Base-by-base conservation (phyloP, 2,329 filamentous ascomycete species). In the Calonectria henricotiae region DNA sequence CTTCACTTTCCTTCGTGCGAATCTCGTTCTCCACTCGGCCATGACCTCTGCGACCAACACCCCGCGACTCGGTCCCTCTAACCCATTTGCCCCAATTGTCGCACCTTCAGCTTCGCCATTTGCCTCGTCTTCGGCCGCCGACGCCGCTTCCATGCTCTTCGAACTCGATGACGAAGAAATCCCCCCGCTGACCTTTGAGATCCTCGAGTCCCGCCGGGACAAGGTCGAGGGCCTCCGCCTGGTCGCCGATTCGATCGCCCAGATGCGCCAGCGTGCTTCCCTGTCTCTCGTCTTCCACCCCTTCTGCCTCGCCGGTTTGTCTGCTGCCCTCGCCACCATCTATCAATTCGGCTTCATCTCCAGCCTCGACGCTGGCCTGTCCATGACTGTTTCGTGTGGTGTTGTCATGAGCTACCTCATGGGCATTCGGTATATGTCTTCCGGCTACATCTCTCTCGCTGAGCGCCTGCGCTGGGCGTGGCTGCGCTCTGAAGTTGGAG, bases 1-100 rank as follows among this genome's bases (percentile, higher is more conserved):
- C 85, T 92, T 96, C 82, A 92, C 91, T 67, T 96, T 94, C 76
- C 87, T 96, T 17, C 91, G 93, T 75, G 93, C 93, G 73, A 96
- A 96, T 79, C 89, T 96, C 66, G 91, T 92, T 76, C 90, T 96
- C 68, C 87, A 86, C 62, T 90, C 86, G 71, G 84, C 90, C 67
- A 83, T 92, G 73, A 89, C 91, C 51, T 91, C 92, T 60, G 87
- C 89, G 70, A 86, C 87, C 67, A 92, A 89, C 71, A 93, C 92
- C 27, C 91, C 92, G 23, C 87, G 89, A 76, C 84, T 91, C 79
- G 84, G 88, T 82, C 86, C 91, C 74, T 82, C 86, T 68, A 75
- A 65, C 27, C 73, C 64, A 35, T 77, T 75, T 41, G 73, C 82
- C 46, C 65, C 75, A 82, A 73, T 84, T 81, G 74, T 83, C 71